Base-by-base conservation (phyloP, 1,284 basidiomycete genomes). In the Gomphus bonarii region DNA sequence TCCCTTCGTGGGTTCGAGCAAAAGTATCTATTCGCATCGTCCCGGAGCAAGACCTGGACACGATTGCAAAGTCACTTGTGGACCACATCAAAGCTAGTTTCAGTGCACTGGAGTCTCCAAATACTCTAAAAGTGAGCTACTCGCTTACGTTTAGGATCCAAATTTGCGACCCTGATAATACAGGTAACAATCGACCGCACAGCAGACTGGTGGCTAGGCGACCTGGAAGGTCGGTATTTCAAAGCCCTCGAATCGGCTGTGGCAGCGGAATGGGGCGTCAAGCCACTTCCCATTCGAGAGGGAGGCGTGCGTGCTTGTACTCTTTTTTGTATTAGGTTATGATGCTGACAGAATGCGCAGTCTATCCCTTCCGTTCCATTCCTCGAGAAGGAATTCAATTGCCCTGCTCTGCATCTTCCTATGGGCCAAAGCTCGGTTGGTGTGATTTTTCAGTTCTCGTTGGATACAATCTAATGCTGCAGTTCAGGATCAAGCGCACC, bases 191-290 rank as follows among this genome's bases (percentile, higher is more conserved):
- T 97, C 51, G 84, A 89, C 49, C 89, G 93, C 61, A 85, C 81
- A 1, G 94, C 93, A 0, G 88, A 94, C 65, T 99, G 95, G 94
- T 99, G 95, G 95, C 76, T 97, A 1, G 93, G 94, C 0, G 82
- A 88, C 50, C 77, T 93, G 30, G 80, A 91, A 53, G 85, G 85
- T 59, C 76, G 78, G 2, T 95, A 89, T 81, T 93, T 94, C 74
- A 78, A 82, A 62, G 85, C 88, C 0, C 76, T 98, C 20, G 89
- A 93, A 67, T 74, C 75, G 42, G 87, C 92, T 9, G 82, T 97
- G 0, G 75, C 79, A 59, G 84, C 91, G 49, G 91, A 95, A 64
- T 97, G 92, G 94, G 83, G 83, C 16, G 73, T 82, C 28, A 79
- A 84, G 60, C 95, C 95, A 3, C 72, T 97, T 61, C 82, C 88